Evolutionary conservation across 768 basidiomycete genomes (phyloP), one percentile per base, ranked within the genome.

Genomic region (Termitomyces sp.): DNA sequence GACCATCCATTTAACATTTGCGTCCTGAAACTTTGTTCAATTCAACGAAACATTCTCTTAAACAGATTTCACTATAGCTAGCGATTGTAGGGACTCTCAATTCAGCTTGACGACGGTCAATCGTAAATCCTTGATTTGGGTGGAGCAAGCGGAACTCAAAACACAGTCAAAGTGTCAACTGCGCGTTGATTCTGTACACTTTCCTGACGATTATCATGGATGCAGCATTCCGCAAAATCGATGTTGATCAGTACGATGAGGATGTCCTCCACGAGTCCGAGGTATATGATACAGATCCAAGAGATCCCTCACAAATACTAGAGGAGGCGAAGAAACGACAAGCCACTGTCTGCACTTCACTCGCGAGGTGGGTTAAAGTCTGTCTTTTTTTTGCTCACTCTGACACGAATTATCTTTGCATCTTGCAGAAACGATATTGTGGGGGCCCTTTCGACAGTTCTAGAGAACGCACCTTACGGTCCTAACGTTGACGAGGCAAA

Each of bases 221-320:
- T 49, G 69, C 69, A 59, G 83, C 85, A 53, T 97, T 94, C 73
- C 81, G 95, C 65, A 95, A 94, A 74, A 93, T 97, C 74, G 88
- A 98, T 75, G 88, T 98, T 67, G 96, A 98, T 75, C 80, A 77
- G 42, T 92, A 86, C 75, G 96, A 98, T 69, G 96, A 98, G 71
- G 96, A 98, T 65, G 81, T 85, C 24, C 73, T 98, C 7, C 82
- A 87, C 46, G 90, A 94, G 58, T 83, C 82, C 16, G 94, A 96
- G 63, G 83, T 98, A 30, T 95, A 88, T 69, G 88, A 91, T 32
- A 81, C 89, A 2, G 94, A 98, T 68, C 88, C 92, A 7, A 79
- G 94, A 53, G 83, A 85, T 50, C 87, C 94, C 2, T 75, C 80
- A 0, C 85, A 88, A 59, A 86, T 88, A 30, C 70, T 92, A 51